Evolutionary conservation across 495 filamentous ascomycete genomes (phyloP).

Genomic region (Penicillium crystallinum): DNA sequence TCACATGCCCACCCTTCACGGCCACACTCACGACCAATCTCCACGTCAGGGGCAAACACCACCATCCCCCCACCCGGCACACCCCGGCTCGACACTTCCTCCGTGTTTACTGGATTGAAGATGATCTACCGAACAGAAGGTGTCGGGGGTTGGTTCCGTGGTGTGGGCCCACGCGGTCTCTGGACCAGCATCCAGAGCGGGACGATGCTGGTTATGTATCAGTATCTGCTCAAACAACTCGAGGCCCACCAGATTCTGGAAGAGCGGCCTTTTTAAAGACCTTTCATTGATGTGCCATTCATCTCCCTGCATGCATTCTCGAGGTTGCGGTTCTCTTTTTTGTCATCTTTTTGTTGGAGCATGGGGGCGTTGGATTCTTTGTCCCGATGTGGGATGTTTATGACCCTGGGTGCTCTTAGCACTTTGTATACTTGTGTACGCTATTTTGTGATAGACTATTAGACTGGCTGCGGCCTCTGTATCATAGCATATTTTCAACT

Average conservation of each 20-base stretch:
- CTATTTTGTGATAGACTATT: slow-evolving; percentile 12
- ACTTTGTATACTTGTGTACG: slow-evolving; percentile 10
- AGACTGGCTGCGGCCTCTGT: slow-evolving; percentile 13
- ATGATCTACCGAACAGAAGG: slow-evolving; percentile 89
- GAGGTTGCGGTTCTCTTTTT: not conserved
- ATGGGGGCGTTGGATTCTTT: slow-evolving; percentile 25
- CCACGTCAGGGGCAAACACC: slow-evolving; percentile 78
- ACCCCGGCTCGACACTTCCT: slow-evolving; percentile 77
- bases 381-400: slow-evolving; percentile 4
- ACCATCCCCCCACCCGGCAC: slow-evolving; percentile 69
- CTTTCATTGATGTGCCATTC: slow-evolving; percentile 1
- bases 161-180: slow-evolving; percentile 87
- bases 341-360: slow-evolving; percentile 14
- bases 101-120: slow-evolving; percentile 75
- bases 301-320: slow-evolving; percentile 14
- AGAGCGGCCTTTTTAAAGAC: slow-evolving; percentile 25
- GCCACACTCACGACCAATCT: slow-evolving; percentile 59
- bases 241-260: slow-evolving; percentile 43
- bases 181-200: slow-evolving; percentile 98
- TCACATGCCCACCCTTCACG: slow-evolving; percentile 26
- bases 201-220: slow-evolving; percentile 96
- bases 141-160: slow-evolving; percentile 84
- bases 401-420: slow-evolving; percentile 1
- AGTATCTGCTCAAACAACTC: slow-evolving; percentile 74
- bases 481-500: slow-evolving; percentile 9